Conservation (phyloP, 2,329 filamentous ascomycete species). For the Trichoderma arundinaceum region DNA sequence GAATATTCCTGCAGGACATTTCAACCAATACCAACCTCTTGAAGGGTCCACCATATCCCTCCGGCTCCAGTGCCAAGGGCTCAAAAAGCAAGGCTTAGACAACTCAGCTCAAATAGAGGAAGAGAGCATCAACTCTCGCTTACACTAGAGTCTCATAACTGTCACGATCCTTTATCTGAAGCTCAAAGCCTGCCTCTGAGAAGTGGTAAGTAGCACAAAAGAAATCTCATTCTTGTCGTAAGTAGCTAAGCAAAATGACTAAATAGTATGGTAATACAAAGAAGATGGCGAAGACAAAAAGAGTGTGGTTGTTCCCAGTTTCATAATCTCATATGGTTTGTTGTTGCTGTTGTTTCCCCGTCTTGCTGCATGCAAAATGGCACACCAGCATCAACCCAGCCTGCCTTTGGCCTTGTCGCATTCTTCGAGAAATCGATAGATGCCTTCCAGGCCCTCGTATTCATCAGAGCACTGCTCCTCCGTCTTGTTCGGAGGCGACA, state of each 20-base stretch:
- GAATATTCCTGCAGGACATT: slow-evolving; percentile 45
- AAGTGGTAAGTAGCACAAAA: slow-evolving; percentile 14
- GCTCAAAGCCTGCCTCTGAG: no score
- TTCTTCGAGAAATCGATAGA: slow-evolving; percentile 64
- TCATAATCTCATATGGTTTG: slow-evolving; percentile 17
- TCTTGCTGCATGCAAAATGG: not conserved
- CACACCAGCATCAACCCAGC: slow-evolving; percentile 38
- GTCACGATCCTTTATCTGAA: no score
- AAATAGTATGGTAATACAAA: slow-evolving; percentile 23
- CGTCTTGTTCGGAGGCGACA: slow-evolving; percentile 56
- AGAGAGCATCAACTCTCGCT: not conserved
- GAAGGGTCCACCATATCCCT: slow-evolving; percentile 30
- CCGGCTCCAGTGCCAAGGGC: not conserved
- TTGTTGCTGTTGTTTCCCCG: slow-evolving; percentile 1
- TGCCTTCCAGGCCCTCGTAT: slow-evolving; percentile 62
- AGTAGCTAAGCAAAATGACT: slow-evolving; percentile 27
- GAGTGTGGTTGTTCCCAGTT: slow-evolving; percentile 26
- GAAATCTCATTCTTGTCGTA: slow-evolving; percentile 22
- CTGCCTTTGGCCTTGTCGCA: slow-evolving; percentile 55
- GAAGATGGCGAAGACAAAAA: slow-evolving; percentile 20
- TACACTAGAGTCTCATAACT: no score
- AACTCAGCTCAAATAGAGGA: not conserved
- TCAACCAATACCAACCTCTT: slow-evolving; percentile 41
- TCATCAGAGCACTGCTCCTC: slow-evolving; percentile 53
- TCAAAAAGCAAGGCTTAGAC: slow-evolving; percentile 20